A percentile compares a stretch with the other conserved stretches of the same genome.
Evolutionary conservation across 169 alveolate genomes (phyloP).

Genomic region (Cardiosporidium cionae): DNA sequence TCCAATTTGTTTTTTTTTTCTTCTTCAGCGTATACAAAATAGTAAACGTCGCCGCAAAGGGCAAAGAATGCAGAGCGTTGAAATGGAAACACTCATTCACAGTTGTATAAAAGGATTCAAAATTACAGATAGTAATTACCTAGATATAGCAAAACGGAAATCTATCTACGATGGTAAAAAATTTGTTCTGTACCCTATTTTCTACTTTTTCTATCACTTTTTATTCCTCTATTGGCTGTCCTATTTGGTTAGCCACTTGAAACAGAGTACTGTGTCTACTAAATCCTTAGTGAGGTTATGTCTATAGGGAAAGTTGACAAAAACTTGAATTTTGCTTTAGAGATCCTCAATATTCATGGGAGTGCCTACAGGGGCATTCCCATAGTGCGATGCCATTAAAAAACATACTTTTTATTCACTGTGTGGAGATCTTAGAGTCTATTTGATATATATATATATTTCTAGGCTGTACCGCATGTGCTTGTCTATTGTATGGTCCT

Average conservation of each 20-base stretch:
- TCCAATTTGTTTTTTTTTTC: background rate
- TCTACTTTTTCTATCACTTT: background rate
- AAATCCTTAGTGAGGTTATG: background rate
- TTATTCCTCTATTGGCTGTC: background rate
- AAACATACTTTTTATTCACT: no score
- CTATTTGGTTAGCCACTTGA: no score
- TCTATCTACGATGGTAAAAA: background rate
- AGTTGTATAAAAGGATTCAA: conserved; percentile 54
- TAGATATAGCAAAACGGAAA: conserved; percentile 33
- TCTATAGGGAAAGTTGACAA: background rate
- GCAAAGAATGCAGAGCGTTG: conserved; percentile 27
- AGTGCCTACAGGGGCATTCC: no score
- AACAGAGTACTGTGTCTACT: no score
- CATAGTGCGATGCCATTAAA: no score
- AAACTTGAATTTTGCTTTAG: background rate
- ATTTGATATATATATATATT: background rate
- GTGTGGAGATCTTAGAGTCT: no score
- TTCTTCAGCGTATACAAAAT: background rate
- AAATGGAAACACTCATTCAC: conserved; percentile 33
- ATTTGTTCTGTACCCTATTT: background rate
- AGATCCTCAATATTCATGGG: background rate
- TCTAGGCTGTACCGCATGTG: conserved; percentile 22
- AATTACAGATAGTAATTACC: conserved; percentile 60
- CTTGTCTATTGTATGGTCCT: conserved; percentile 18
- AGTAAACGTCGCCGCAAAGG: background rate